Conservation (phyloP, 179 eudicot genomes). For the Silene noctiflora region DNA sequence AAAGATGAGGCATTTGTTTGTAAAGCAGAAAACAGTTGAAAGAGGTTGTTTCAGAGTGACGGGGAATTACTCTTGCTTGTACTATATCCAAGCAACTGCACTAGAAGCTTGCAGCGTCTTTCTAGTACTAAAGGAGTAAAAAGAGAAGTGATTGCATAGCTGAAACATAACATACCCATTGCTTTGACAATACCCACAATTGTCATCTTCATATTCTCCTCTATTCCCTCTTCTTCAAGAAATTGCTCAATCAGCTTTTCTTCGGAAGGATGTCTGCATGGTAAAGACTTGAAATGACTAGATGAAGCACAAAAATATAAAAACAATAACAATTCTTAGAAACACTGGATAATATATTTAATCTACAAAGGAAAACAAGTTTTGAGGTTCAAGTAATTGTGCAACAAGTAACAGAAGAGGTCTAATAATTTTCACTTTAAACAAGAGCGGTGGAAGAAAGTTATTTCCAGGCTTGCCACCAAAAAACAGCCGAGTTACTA, state of each 20-base stretch:
- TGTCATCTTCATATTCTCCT: constrained; percentile 50
- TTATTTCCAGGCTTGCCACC: too few species aligned
- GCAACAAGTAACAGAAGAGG: too few species aligned
- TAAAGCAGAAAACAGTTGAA: neutral
- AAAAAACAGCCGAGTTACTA: too few species aligned
- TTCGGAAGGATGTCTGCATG: constrained; percentile 63
- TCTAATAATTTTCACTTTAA: too few species aligned
- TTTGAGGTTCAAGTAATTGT: too few species aligned
- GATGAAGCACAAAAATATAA: neutral
- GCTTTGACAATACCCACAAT: constrained; percentile 65
- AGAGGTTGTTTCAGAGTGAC: neutral
- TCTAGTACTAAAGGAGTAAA: neutral
- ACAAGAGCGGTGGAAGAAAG: too few species aligned
- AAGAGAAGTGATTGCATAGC: neutral
- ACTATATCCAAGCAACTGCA: neutral
- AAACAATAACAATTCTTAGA: neutral
- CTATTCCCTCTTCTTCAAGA: constrained; percentile 66
- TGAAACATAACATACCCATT: constrained; percentile 55
- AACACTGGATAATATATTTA: neutral
- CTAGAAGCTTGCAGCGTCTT: neutral
- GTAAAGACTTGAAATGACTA: constrained; percentile 14
- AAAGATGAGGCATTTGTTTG: neutral
- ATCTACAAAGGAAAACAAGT: neutral
- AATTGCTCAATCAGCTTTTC: constrained; percentile 70
- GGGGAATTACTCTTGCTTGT: neutral